Percentiles rank a stretch among this genome's conserved stretches.
phyloP scores from a whole-genome alignment of 805 yeast species.

The Starmera dryadoides region DNA sequence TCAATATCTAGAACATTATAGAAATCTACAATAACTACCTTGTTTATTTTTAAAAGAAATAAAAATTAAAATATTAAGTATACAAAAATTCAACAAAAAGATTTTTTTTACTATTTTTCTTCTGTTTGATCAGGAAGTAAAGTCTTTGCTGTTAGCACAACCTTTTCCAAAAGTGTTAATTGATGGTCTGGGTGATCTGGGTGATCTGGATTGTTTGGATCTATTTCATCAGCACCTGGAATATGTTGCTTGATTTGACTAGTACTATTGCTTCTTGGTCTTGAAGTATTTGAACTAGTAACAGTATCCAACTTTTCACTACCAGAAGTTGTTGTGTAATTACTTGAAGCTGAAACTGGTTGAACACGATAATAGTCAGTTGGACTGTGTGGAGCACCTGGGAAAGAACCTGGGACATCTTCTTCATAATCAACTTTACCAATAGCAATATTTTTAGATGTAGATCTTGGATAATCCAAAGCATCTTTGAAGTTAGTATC shows the following conservation, averaged over 20 bases:
- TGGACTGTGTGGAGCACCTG: background rate
- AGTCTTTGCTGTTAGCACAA: constrained; percentile 12
- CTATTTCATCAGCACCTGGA: constrained; percentile 8
- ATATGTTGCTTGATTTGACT: constrained; percentile 11
- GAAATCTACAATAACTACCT: too few relatives aligned
- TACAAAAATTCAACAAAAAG: too few relatives aligned
- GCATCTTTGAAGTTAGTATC: background rate
- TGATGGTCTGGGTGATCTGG: constrained; percentile 11
- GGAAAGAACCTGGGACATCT: constrained; percentile 9
- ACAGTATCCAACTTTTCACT: background rate
- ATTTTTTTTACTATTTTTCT: too few relatives aligned
- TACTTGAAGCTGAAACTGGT: background rate
- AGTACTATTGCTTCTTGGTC: background rate
- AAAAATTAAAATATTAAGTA: too few relatives aligned
- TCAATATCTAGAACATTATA: too few relatives aligned
- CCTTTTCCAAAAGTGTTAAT: constrained; percentile 2
- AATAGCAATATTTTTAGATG: background rate
- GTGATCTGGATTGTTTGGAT: constrained; percentile 6
- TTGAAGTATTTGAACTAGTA: background rate
- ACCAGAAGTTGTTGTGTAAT: background rate
- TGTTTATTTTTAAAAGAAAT: too few relatives aligned
- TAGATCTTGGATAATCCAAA: background rate
- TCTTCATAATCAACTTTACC: constrained; percentile 1
- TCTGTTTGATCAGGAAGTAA: too few relatives aligned
- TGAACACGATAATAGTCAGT: background rate